A percentile compares a stretch with the other conserved stretches of the same genome.
These are phyloP conservation scores for Pleurozium schreberi DNA, from an alignment of 225 moss, liverwort and hornwort genomes.

Conservation along the genomic window DNA sequence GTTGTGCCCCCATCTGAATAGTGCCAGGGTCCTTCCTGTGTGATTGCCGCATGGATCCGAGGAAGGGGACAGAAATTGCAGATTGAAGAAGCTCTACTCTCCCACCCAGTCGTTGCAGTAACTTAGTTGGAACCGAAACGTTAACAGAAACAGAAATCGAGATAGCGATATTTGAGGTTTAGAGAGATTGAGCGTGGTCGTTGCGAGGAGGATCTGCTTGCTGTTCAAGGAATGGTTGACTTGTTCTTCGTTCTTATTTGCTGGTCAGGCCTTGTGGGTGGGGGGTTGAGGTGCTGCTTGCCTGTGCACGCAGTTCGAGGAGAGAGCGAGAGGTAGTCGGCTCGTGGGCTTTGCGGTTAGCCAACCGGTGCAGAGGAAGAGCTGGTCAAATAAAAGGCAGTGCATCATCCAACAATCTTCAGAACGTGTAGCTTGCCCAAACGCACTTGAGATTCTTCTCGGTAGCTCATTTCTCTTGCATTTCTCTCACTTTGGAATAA, in stretches of 20 bases:
- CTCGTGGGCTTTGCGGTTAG: neutral
- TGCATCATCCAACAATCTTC: no score
- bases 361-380: slow-evolving; percentile 12
- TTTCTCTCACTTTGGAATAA: no score
- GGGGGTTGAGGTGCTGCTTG: neutral
- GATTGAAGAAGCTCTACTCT: neutral
- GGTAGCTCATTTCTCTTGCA: no score
- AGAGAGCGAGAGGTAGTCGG: neutral
- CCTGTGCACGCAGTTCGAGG: slow-evolving; percentile 14
- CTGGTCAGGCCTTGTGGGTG: neutral
- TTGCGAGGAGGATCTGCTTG: neutral
- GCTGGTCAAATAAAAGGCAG: slow-evolving; percentile 24
- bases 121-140: neutral
- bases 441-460: no score
- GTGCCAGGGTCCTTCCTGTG: neutral
- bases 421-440: no score
- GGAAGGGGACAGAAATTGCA: neutral
- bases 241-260: slow-evolving; percentile 3
- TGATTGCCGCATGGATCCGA: neutral
- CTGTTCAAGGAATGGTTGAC: slow-evolving; percentile 22
- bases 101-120: neutral
- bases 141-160: neutral
- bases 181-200: neutral
- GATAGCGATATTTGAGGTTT: neutral
- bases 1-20: neutral